Evolutionary conservation across 202 grass and related monocot genomes (phyloP).

Genomic region (Sporobolus alterniflorus): DNA sequence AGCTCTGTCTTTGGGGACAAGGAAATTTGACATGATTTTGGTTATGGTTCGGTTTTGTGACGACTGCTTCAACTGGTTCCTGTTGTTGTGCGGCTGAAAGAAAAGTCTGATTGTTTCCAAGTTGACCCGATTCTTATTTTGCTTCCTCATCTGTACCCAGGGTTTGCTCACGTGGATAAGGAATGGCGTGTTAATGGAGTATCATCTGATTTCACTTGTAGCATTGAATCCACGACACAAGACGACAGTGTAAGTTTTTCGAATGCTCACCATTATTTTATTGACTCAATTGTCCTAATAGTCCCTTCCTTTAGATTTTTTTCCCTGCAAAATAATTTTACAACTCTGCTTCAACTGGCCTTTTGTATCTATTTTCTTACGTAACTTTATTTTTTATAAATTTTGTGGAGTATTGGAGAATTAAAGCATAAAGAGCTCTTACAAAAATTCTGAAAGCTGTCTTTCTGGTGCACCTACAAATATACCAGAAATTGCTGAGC

Average conservation of each 20-base stretch:
- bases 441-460: background rate
- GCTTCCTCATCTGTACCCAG: constrained; percentile 9
- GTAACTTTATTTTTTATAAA: background rate
- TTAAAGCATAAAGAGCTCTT: constrained; percentile 32
- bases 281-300: background rate
- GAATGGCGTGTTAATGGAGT: constrained; percentile 29
- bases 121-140: constrained; percentile 19
- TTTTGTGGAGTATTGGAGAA: background rate
- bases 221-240: background rate
- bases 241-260: constrained; percentile 37
- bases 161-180: constrained; percentile 49
- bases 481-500: background rate
- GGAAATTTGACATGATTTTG: background rate
- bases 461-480: background rate
- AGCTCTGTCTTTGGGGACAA: background rate
- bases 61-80: background rate
- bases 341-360: background rate
- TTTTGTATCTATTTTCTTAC: background rate
- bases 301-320: background rate
- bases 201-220: constrained; percentile 19
- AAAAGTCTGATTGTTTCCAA: constrained; percentile 1
- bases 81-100: background rate
- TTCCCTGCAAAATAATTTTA: background rate
- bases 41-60: background rate
- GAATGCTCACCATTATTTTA: background rate